phyloP scores from a whole-genome alignment of 495 filamentous ascomycete genomes.

The Penicillium bialowiezense region DNA sequence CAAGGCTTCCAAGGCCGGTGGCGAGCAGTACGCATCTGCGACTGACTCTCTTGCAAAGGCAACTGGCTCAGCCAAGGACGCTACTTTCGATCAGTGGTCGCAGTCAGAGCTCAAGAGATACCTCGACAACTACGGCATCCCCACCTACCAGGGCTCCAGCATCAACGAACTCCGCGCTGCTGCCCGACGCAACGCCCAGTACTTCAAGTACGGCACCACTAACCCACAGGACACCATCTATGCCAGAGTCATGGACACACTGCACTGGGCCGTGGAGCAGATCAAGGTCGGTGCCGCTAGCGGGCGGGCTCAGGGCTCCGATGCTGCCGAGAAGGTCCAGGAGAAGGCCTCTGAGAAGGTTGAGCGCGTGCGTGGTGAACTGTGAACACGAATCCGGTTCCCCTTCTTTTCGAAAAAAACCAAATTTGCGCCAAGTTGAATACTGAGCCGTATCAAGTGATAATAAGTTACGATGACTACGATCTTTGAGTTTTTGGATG shows the following conservation, averaged over 20 bases:
- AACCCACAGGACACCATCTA: constrained; percentile 62
- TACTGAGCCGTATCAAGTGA: neutral
- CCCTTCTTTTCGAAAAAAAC: neutral
- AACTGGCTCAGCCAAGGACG: constrained; percentile 66
- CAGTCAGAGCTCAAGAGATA: constrained; percentile 78
- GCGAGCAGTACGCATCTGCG: constrained; percentile 65
- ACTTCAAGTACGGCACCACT: constrained; percentile 74
- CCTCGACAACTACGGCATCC: constrained; percentile 76
- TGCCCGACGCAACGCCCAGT: constrained; percentile 68
- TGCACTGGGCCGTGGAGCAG: constrained; percentile 60
- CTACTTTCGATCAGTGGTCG: constrained; percentile 77
- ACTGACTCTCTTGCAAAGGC: constrained; percentile 69
- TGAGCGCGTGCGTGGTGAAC: constrained; percentile 29
- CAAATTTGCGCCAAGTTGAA: neutral
- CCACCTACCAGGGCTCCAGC: constrained; percentile 66
- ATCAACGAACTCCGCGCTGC: constrained; percentile 62
- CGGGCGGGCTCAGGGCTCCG: constrained; percentile 56
- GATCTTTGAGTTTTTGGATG: constrained; percentile 8
- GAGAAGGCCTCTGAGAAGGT: constrained; percentile 31
- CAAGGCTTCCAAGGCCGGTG: constrained; percentile 67
- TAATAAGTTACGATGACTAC: constrained; percentile 18
- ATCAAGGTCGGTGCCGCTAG: constrained; percentile 61
- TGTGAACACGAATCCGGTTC: constrained; percentile 19
- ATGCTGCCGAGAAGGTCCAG: constrained; percentile 46
- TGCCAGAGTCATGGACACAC: constrained; percentile 56